Percentiles rank a stretch among this genome's conserved stretches.
Evolutionary conservation across 108 stramenopile genomes (phyloP).

Genomic region (Mayamaea pseudoterrestris): DNA sequence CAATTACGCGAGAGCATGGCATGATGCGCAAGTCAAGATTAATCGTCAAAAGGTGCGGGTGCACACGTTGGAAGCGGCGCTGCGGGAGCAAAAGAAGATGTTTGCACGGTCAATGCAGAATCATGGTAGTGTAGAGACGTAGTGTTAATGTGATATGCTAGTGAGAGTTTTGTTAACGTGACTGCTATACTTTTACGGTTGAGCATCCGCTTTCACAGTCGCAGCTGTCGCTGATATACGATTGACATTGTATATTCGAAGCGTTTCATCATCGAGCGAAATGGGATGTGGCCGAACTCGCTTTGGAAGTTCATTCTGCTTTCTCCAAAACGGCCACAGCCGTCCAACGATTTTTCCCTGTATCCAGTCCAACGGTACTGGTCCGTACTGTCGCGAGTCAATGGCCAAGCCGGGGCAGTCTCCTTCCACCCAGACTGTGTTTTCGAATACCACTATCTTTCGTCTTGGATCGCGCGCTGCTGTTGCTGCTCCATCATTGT

Average conservation of each 20-base stretch:
- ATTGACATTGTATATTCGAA: slow-evolving; percentile 4
- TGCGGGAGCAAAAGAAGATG: slow-evolving; percentile 28
- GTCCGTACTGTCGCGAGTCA: slow-evolving; percentile 87
- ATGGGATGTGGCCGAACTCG: slow-evolving; percentile 7
- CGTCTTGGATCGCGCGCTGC: slow-evolving; percentile 1
- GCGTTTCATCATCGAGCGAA: slow-evolving; percentile 5
- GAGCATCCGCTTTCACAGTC: no score
- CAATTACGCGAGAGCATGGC: not conserved
- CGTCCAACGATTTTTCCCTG: slow-evolving; percentile 57
- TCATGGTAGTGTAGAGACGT: no score
- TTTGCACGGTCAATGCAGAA: no score
- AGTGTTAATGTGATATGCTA: no score
- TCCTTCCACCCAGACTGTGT: slow-evolving; percentile 90
- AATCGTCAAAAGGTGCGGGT: slow-evolving; percentile 23
- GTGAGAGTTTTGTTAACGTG: no score
- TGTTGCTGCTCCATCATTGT: slow-evolving; percentile 8
- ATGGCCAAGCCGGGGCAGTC: slow-evolving; percentile 85
- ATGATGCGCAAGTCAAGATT: slow-evolving; percentile 23
- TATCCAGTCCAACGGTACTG: slow-evolving; percentile 59
- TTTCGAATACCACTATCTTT: slow-evolving; percentile 45
- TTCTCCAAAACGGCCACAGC: slow-evolving; percentile 54
- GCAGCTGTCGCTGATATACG: not conserved
- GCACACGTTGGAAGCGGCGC: slow-evolving; percentile 10
- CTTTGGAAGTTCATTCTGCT: slow-evolving; percentile 4
- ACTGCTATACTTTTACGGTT: no score